Percentiles rank a stretch among this genome's conserved stretches.
These are phyloP conservation scores for Diplocarpon mali DNA, from an alignment of 2,329 filamentous ascomycete genomes.

Conservation along the genomic window DNA sequence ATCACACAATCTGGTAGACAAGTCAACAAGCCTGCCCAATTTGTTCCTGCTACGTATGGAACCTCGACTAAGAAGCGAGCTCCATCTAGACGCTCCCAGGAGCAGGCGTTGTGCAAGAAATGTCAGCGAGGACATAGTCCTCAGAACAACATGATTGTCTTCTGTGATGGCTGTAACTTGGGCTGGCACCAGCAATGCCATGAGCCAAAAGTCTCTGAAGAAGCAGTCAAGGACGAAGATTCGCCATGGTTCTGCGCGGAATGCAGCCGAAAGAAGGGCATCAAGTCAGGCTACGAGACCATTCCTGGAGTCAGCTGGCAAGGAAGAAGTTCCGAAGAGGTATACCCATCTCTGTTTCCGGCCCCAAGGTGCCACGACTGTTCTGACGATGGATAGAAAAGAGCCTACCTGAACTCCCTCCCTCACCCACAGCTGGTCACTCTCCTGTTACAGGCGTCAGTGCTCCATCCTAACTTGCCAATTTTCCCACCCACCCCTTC, in stretches of 20 bases:
- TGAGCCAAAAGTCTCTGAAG: slow-evolving; percentile 60
- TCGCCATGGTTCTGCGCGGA: slow-evolving; percentile 61
- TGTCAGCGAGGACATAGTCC: slow-evolving; percentile 65
- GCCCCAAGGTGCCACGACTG: neutral
- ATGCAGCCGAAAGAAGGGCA: slow-evolving; percentile 42
- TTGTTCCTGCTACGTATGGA: slow-evolving; percentile 45
- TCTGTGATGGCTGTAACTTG: slow-evolving; percentile 71
- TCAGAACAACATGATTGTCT: slow-evolving; percentile 68
- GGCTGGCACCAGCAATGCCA: slow-evolving; percentile 79
- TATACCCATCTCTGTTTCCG: slow-evolving; percentile 17
- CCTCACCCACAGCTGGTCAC: slow-evolving; percentile 51
- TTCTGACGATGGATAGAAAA: slow-evolving; percentile 36
- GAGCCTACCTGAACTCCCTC: slow-evolving; percentile 50
- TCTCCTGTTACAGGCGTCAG: slow-evolving; percentile 50
- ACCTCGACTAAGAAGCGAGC: slow-evolving; percentile 30
- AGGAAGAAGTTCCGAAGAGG: slow-evolving; percentile 31
- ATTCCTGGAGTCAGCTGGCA: slow-evolving; percentile 21
- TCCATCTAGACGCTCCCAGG: slow-evolving; percentile 44
- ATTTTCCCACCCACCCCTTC: slow-evolving; percentile 39
- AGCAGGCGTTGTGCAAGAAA: slow-evolving; percentile 55
- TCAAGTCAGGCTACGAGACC: slow-evolving; percentile 28
- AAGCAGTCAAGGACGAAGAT: slow-evolving; percentile 53
- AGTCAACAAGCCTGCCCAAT: slow-evolving; percentile 53
- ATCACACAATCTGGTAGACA: slow-evolving; percentile 68
- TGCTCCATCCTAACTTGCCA: slow-evolving; percentile 51